These are phyloP conservation scores for Trypanosomatidae sp. DNA, from an alignment of 208 protist species.

Conservation along the genomic window DNA sequence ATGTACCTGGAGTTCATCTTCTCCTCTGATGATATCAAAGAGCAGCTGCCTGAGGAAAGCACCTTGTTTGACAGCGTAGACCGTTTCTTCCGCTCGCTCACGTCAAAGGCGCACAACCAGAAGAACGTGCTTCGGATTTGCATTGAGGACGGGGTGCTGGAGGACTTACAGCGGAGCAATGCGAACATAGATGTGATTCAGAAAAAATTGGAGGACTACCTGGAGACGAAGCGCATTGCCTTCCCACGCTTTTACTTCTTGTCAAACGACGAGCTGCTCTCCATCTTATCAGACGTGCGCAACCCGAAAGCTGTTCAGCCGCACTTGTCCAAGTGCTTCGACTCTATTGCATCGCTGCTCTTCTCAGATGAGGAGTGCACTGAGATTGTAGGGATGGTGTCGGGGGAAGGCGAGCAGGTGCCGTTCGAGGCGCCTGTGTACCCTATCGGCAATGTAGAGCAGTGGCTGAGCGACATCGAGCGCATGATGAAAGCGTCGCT, in stretches of 20 bases:
- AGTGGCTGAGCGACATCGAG: constrained; percentile 95
- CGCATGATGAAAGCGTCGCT: constrained; percentile 92
- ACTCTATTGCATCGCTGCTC: constrained; percentile 91
- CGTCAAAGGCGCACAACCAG: constrained; percentile 74
- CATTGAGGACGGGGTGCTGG: constrained; percentile 75
- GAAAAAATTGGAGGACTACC: constrained; percentile 96
- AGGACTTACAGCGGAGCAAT: constrained; percentile 84
- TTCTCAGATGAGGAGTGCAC: constrained; percentile 77
- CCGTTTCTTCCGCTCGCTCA: constrained; percentile 88
- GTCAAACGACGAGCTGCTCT: constrained; percentile 98
- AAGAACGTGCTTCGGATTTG: constrained; percentile 92
- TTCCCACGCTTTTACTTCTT: constrained; percentile 99
- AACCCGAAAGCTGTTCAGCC: constrained; percentile 96
- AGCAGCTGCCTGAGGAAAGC: constrained; percentile 92
- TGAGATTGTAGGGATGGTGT: constrained; percentile 91
- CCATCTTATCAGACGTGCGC: constrained; percentile 97
- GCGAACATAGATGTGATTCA: constrained; percentile 94
- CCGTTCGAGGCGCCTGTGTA: constrained; percentile 83
- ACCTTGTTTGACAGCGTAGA: constrained; percentile 91
- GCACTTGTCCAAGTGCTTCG: constrained; percentile 97
- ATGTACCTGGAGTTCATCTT: constrained; percentile 99
- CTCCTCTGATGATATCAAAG: constrained; percentile 96
- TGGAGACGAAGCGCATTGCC: constrained; percentile 95
- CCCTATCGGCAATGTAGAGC: constrained; percentile 93
- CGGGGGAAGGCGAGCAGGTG: constrained; percentile 92